Percentiles rank a stretch among this genome's conserved stretches.
These are phyloP conservation scores for Populus davidiana DNA, from an alignment of 345 rosid species.

Conservation along the genomic window DNA sequence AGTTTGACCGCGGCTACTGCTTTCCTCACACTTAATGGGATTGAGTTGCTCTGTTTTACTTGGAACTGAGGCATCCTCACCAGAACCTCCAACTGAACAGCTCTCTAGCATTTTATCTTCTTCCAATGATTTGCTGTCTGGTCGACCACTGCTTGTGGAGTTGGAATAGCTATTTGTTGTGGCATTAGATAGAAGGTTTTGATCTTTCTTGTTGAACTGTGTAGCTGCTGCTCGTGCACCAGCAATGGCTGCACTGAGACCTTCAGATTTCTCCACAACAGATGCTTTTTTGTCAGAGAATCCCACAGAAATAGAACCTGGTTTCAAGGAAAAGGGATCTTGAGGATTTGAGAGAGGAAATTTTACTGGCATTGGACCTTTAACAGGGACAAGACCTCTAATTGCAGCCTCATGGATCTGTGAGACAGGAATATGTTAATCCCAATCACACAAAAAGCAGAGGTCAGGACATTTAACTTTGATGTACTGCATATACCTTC, in stretches of 20 bases:
- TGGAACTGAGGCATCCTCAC: background rate
- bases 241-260: constrained; percentile 69
- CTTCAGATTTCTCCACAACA: constrained; percentile 41
- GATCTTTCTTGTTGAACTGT: constrained; percentile 62
- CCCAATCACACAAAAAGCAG: background rate
- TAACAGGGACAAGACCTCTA: constrained; percentile 64
- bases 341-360: constrained; percentile 67
- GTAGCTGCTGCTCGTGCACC: constrained; percentile 84
- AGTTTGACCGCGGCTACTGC: constrained; percentile 22
- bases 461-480: background rate
- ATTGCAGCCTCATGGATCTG: constrained; percentile 73
- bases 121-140: constrained; percentile 18
- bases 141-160: constrained; percentile 19
- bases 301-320: constrained; percentile 50
- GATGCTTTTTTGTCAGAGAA: constrained; percentile 28
- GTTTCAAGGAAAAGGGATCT: constrained; percentile 74
- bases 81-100: constrained; percentile 22
- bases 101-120: constrained; percentile 21
- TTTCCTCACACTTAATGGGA: background rate
- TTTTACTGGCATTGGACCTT: constrained; percentile 53
- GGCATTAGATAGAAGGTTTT: constrained; percentile 13
- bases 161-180: constrained; percentile 7
- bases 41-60: background rate
- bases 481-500: constrained; percentile 45
- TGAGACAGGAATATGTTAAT: background rate